Evolutionary conservation across 331 rosid genomes (phyloP).

Genomic region (Phaseolus coccineus): DNA sequence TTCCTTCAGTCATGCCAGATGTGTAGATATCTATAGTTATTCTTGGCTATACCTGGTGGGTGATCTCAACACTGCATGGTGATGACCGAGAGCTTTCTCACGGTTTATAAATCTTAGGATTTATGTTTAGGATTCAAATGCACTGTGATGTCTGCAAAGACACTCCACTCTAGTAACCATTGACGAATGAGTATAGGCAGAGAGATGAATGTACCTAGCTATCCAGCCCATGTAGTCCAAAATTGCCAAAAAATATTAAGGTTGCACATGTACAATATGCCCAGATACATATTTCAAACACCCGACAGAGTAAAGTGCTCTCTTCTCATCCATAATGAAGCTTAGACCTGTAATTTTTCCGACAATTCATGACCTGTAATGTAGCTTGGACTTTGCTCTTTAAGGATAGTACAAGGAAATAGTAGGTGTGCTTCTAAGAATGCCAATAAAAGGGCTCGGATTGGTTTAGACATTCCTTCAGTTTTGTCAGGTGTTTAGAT

Average conservation of each 20-base stretch:
- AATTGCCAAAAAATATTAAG: not conserved
- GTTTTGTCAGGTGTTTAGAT: not conserved
- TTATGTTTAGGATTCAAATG: too few relatives aligned
- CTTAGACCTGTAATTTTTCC: constrained; percentile 9
- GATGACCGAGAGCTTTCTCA: not conserved
- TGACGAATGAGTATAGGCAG: too few relatives aligned
- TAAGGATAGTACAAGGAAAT: not conserved
- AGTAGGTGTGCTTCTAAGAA: not conserved
- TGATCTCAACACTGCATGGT: not conserved
- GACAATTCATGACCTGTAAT: not conserved
- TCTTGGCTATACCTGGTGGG: not conserved
- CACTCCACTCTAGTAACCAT: too few relatives aligned
- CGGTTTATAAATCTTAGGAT: too few relatives aligned
- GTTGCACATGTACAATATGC: not conserved
- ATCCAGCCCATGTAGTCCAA: not conserved
- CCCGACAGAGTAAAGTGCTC: too few relatives aligned
- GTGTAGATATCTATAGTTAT: not conserved
- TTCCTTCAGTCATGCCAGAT: not conserved
- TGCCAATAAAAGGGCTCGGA: not conserved
- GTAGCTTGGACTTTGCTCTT: constrained; percentile 23
- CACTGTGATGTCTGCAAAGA: too few relatives aligned
- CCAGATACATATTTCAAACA: not conserved
- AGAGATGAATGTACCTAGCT: not conserved
- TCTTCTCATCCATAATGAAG: too few relatives aligned
- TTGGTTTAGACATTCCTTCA: not conserved